These are phyloP conservation scores for Coniosporium tulheliwenetii DNA, from an alignment of 2,329 filamentous ascomycete genomes.

Conservation along the genomic window DNA sequence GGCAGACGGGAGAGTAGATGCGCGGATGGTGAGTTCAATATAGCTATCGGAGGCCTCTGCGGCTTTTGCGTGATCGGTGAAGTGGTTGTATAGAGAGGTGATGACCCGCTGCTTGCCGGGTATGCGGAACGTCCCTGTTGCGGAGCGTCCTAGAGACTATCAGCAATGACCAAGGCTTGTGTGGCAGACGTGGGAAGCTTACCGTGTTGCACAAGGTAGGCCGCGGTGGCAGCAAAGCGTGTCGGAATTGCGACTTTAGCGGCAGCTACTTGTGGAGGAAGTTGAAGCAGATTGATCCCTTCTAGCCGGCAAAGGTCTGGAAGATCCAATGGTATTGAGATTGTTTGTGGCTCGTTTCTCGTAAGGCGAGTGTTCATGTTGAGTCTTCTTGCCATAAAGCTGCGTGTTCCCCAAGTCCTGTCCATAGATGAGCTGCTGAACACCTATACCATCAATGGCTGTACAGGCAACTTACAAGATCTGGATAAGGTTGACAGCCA, in stretches of 20 bases:
- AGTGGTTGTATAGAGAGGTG: constrained; percentile 48
- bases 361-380: no score
- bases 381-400: no score
- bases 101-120: constrained; percentile 39
- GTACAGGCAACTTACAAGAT: neutral
- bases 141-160: constrained; percentile 14
- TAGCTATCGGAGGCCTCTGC: constrained; percentile 22
- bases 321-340: constrained; percentile 12
- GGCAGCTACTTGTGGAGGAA: constrained; percentile 43
- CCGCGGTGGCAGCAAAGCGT: constrained; percentile 50
- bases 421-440: no score
- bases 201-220: constrained; percentile 47
- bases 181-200: constrained; percentile 6
- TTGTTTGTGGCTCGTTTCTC: no score
- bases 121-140: constrained; percentile 47
- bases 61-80: constrained; percentile 32
- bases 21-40: constrained; percentile 42
- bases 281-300: constrained; percentile 45
- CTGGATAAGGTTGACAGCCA: no score
- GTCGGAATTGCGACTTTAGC: constrained; percentile 45
- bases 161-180: neutral
- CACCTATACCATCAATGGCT: neutral
- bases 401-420: no score
- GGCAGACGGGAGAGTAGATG: constrained; percentile 42
- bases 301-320: constrained; percentile 46